phyloP scores from a whole-genome alignment of 2,329 filamentous ascomycete genomes.

The Scleromitrula shiraiana region DNA sequence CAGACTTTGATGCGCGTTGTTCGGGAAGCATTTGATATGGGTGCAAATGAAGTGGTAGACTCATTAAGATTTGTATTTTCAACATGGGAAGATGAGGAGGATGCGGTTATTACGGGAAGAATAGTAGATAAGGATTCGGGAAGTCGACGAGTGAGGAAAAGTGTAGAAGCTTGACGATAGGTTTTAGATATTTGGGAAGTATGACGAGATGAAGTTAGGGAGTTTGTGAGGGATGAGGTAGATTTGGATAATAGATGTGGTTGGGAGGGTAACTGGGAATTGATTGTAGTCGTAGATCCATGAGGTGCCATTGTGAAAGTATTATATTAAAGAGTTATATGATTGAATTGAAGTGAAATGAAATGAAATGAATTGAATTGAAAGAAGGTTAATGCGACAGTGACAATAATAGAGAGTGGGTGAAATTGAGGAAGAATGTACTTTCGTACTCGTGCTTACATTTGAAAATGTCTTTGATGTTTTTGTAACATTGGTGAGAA shows the following conservation, averaged over 20 bases:
- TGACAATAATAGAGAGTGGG: no score
- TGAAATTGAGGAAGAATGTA: no score
- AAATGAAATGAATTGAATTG: background rate
- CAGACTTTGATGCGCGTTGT: slow-evolving; percentile 89
- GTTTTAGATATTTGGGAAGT: slow-evolving; percentile 76
- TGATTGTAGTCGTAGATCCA: slow-evolving; percentile 23
- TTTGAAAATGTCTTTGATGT: slow-evolving; percentile 4
- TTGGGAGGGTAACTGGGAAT: slow-evolving; percentile 35
- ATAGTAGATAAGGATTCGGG: slow-evolving; percentile 84
- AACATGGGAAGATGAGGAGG: slow-evolving; percentile 28
- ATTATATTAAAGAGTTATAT: background rate
- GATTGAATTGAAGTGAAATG: background rate
- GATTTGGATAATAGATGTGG: slow-evolving; percentile 58
- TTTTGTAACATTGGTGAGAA: no score
- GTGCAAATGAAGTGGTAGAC: slow-evolving; percentile 37
- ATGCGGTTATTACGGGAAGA: slow-evolving; percentile 70
- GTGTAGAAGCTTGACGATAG: slow-evolving; percentile 87
- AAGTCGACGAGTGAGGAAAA: slow-evolving; percentile 89
- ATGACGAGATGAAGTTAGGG: slow-evolving; percentile 47
- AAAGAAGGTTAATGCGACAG: no score
- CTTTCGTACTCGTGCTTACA: no score
- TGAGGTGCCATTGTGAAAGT: slow-evolving; percentile 21
- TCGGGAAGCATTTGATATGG: slow-evolving; percentile 70
- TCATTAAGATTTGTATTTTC: slow-evolving; percentile 31
- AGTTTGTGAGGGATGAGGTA: slow-evolving; percentile 59